Evolutionary conservation across 495 filamentous ascomycete species (phyloP).

Genomic region (Aspergillus diversus): DNA sequence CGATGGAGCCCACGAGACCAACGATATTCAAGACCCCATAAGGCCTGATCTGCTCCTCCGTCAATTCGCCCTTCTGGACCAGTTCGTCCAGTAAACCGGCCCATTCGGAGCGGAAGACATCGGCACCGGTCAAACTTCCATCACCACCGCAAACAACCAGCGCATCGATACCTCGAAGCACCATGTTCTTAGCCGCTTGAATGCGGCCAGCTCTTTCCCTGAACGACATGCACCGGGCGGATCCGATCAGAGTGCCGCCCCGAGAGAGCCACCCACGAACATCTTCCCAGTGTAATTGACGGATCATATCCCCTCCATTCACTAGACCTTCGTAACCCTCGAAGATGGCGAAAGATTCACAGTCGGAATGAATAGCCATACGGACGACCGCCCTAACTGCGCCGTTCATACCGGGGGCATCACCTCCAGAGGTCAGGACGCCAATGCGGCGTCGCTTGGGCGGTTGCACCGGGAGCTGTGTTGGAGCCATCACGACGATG

Average conservation of each 20-base stretch:
- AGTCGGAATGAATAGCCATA: slow-evolving; percentile 83
- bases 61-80: slow-evolving; percentile 68
- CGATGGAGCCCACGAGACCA: slow-evolving; percentile 94
- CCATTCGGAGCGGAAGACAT: slow-evolving; percentile 92
- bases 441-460: slow-evolving; percentile 79
- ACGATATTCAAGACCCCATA: slow-evolving; percentile 91
- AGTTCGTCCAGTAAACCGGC: slow-evolving; percentile 82
- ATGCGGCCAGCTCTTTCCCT: slow-evolving; percentile 83
- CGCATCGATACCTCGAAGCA: slow-evolving; percentile 90
- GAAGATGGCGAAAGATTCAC: slow-evolving; percentile 86
- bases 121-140: slow-evolving; percentile 94
- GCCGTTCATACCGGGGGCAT: slow-evolving; percentile 98
- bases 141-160: slow-evolving; percentile 97
- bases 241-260: slow-evolving; percentile 96
- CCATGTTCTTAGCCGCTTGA: slow-evolving; percentile 87
- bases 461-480: slow-evolving; percentile 38
- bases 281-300: slow-evolving; percentile 88
- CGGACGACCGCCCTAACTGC: slow-evolving; percentile 92
- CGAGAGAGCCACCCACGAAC: slow-evolving; percentile 93
- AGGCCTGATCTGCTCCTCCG: slow-evolving; percentile 66
- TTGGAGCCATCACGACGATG: slow-evolving; percentile 37
- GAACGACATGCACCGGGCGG: slow-evolving; percentile 88
- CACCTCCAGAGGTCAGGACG: slow-evolving; percentile 95
- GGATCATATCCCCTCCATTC: slow-evolving; percentile 83
- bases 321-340: slow-evolving; percentile 98